These are phyloP conservation scores for Aspergillus jensenii DNA, from an alignment of 2,329 filamentous ascomycete species.

Conservation along the genomic window DNA sequence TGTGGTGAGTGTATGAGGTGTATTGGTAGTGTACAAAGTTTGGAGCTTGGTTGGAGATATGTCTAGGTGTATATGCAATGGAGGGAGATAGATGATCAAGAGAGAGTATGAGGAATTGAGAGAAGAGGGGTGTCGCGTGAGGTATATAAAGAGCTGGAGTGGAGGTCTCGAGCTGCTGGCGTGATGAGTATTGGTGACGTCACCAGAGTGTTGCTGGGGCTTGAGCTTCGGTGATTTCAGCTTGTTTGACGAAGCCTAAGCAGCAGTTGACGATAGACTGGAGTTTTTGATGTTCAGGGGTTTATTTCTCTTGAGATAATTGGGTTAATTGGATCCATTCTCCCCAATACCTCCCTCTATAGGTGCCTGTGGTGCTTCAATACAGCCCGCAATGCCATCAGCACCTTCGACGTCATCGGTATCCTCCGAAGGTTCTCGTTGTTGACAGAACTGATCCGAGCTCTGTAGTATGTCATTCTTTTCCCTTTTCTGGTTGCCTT, in stretches of 20 bases:
- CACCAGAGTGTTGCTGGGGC: slow-evolving; percentile 9
- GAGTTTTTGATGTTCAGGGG: neutral
- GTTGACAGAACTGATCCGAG: neutral
- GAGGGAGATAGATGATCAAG: neutral
- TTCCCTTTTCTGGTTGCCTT: slow-evolving; percentile 1
- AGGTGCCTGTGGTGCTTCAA: neutral
- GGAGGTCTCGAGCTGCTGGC: neutral
- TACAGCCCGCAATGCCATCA: neutral
- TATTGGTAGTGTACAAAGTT: neutral
- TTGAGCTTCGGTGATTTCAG: neutral
- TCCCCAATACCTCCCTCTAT: neutral
- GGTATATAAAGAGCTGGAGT: slow-evolving; percentile 3
- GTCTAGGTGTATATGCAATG: neutral
- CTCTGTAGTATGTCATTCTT: neutral
- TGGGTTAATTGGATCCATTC: neutral
- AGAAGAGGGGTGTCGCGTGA: slow-evolving; percentile 9
- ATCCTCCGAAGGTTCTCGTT: slow-evolving; percentile 8
- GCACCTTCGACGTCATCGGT: slow-evolving; percentile 23
- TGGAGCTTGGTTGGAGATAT: neutral
- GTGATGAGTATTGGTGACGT: slow-evolving; percentile 20
- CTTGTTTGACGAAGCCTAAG: slow-evolving; percentile 1
- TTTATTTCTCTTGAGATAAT: neutral
- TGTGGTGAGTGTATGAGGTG: neutral
- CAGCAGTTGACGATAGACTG: neutral
- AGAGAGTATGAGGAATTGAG: neutral